Evolutionary conservation across 1,284 basidiomycete species (phyloP).

Genomic region (Athelia sp.): DNA sequence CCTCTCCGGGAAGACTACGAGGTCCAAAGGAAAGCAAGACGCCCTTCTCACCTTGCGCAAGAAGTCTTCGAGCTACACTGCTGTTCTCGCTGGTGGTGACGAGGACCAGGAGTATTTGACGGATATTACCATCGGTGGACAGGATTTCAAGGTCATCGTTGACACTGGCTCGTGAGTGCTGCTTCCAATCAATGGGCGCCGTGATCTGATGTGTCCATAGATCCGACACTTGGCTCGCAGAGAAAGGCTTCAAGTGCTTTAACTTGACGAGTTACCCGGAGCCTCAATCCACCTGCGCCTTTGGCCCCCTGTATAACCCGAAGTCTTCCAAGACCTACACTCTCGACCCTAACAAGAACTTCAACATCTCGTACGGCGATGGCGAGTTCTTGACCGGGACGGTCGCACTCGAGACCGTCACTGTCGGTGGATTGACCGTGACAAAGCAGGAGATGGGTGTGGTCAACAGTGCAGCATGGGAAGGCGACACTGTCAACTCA

Average conservation of each 20-base stretch:
- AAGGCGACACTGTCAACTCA: conserved; percentile 18
- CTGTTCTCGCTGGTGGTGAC: conserved; percentile 13
- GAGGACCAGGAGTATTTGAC: conserved; percentile 19
- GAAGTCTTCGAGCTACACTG: conserved; percentile 3
- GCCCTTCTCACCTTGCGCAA: conserved; percentile 7
- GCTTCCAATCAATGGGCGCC: neutral
- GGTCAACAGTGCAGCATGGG: conserved; percentile 17
- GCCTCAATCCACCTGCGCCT: conserved; percentile 13
- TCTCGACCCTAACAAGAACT: conserved; percentile 14
- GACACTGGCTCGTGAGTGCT: conserved; percentile 15
- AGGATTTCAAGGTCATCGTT: conserved; percentile 16
- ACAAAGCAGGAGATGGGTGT: conserved; percentile 18
- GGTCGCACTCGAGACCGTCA: conserved; percentile 19
- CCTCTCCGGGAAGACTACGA: conserved; percentile 7
- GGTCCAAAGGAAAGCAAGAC: conserved; percentile 8
- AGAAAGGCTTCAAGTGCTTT: conserved; percentile 19
- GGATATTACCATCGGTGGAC: conserved; percentile 18
- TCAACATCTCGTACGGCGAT: conserved; percentile 19
- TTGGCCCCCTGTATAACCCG: conserved; percentile 17
- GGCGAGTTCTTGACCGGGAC: conserved; percentile 16
- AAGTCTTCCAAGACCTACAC: conserved; percentile 15
- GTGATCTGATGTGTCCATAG: conserved; percentile 8
- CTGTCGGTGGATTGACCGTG: conserved; percentile 16
- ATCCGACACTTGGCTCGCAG: conserved; percentile 19
- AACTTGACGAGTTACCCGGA: conserved; percentile 10